Conservation (phyloP, 768 basidiomycete genomes). For the Termitomyces heimii region DNA sequence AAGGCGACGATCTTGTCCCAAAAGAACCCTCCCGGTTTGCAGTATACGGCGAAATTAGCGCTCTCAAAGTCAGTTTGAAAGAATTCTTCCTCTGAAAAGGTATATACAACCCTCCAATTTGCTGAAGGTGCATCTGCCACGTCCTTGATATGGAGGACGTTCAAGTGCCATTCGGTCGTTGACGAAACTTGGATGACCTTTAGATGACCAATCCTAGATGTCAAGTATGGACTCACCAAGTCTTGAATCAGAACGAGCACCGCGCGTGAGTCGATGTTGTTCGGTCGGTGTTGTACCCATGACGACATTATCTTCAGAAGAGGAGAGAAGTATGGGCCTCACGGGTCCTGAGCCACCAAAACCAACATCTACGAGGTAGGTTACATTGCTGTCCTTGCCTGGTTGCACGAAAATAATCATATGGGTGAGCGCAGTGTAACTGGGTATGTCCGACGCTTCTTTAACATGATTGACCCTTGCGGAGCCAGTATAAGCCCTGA, state of each 20-base stretch:
- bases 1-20: constrained; percentile 7
- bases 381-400: constrained; percentile 7
- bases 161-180: constrained; percentile 4
- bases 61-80: constrained; percentile 6
- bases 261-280: constrained; percentile 7
- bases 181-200: background rate
- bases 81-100: constrained; percentile 7
- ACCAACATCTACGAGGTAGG: constrained; percentile 11
- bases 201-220: background rate
- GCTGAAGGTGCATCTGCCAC: background rate
- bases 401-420: constrained; percentile 13
- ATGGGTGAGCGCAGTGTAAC: constrained; percentile 3
- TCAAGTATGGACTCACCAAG: background rate
- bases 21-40: constrained; percentile 1
- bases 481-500: constrained; percentile 8
- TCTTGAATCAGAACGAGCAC: constrained; percentile 5
- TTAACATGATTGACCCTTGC: constrained; percentile 5
- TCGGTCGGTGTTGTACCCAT: constrained; percentile 10
- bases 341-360: constrained; percentile 9
- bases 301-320: constrained; percentile 6
- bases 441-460: constrained; percentile 1
- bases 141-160: constrained; percentile 7
- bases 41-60: constrained; percentile 6
- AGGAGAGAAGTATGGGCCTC: constrained; percentile 8
- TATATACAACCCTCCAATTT: constrained; percentile 6